These are phyloP conservation scores for Cylindrotheca fusiformis DNA, from an alignment of 108 stramenopile species.

Conservation along the genomic window DNA sequence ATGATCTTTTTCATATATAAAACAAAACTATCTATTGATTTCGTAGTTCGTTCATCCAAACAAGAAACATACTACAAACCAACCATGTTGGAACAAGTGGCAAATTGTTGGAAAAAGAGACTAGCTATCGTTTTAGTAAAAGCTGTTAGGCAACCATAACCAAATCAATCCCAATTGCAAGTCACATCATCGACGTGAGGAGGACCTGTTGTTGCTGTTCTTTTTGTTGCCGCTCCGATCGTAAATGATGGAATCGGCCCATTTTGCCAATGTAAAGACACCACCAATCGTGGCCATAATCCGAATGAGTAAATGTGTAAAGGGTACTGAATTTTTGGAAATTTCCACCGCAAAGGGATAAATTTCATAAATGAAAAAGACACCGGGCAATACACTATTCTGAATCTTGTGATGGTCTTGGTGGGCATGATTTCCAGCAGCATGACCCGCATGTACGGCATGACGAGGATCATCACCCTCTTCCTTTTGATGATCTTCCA, in stretches of 20 bases:
- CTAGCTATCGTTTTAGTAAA: no score
- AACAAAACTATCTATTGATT: conserved; percentile 2
- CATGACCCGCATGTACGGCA: conserved; percentile 47
- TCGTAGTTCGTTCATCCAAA: no score
- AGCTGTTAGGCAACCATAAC: no score
- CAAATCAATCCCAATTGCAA: no score
- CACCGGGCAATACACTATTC: conserved; percentile 89
- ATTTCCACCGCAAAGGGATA: conserved; percentile 97
- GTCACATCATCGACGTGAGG: no score
- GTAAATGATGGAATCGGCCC: conserved; percentile 63
- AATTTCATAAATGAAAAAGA: conserved; percentile 98
- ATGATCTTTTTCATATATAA: neutral
- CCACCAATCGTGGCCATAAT: conserved; percentile 96
- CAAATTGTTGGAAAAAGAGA: no score
- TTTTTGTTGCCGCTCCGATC: conserved; percentile 10
- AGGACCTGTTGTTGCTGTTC: no score
- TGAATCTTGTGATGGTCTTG: conserved; percentile 68
- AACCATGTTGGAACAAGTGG: no score
- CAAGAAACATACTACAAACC: no score
- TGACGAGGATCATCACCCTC: conserved; percentile 23
- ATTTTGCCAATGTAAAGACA: conserved; percentile 81
- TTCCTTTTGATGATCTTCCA: conserved; percentile 37
- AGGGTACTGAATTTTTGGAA: conserved; percentile 53
- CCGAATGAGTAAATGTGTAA: conserved; percentile 88
- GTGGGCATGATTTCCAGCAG: conserved; percentile 51